Evolutionary conservation across 768 basidiomycete genomes (phyloP).

Genomic region (Lepiota brunneoincarnata): DNA sequence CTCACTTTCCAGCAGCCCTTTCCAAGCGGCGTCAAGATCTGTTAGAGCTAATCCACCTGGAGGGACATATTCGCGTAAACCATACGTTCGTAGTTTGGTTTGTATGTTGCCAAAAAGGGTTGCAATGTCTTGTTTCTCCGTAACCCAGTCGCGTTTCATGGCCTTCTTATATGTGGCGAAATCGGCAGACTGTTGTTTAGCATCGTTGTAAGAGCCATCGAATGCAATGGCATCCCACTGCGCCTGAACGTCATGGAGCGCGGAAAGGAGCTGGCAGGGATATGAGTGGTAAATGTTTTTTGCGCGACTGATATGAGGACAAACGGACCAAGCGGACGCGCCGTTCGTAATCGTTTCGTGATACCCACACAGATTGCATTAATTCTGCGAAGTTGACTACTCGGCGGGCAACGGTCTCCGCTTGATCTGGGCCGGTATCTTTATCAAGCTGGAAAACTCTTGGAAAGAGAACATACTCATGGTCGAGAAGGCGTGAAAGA

Average conservation of each 20-base stretch:
- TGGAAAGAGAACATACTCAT: slow-evolving; percentile 63
- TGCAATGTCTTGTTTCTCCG: slow-evolving; percentile 83
- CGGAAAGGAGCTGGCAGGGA: slow-evolving; percentile 53
- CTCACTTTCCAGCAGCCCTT: slow-evolving; percentile 67
- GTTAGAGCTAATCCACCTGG: slow-evolving; percentile 62
- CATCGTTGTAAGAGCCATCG: slow-evolving; percentile 75
- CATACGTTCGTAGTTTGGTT: slow-evolving; percentile 91
- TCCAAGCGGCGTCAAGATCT: slow-evolving; percentile 82
- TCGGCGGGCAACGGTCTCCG: slow-evolving; percentile 88
- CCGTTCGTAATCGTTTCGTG: slow-evolving; percentile 89
- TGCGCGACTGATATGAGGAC: background rate
- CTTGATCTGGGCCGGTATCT: slow-evolving; percentile 63
- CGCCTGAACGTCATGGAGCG: slow-evolving; percentile 63
- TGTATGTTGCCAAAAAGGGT: slow-evolving; percentile 91
- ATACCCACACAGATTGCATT: slow-evolving; percentile 89
- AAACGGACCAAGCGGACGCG: slow-evolving; percentile 63
- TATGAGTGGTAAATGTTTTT: slow-evolving; percentile 11
- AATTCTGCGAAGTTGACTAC: slow-evolving; percentile 96
- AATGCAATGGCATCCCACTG: slow-evolving; percentile 69
- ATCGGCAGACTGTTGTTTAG: slow-evolving; percentile 68
- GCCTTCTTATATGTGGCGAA: slow-evolving; percentile 85
- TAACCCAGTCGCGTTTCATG: slow-evolving; percentile 84
- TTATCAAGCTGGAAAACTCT: background rate
- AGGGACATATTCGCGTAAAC: slow-evolving; percentile 80
- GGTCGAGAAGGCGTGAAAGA: slow-evolving; percentile 96